Conservation (phyloP, 2,329 filamentous ascomycete genomes). For the Colletotrichum godetiae region DNA sequence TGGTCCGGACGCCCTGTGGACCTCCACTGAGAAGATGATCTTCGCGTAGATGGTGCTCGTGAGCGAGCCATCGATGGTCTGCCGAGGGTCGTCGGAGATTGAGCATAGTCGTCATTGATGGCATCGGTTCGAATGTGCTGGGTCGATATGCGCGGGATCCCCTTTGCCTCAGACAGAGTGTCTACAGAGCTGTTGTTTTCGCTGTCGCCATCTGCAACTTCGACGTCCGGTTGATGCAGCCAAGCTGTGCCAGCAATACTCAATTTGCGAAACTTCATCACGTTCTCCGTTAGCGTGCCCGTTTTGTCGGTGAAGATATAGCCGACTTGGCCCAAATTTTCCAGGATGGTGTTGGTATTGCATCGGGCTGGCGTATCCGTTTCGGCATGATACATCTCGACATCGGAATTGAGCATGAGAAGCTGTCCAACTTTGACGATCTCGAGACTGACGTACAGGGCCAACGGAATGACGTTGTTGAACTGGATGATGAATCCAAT, state of each 20-base stretch:
- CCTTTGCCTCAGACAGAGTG: constrained; percentile 10
- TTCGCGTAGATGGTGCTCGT: constrained; percentile 46
- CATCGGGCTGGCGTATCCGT: constrained; percentile 89
- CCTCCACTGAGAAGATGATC: constrained; percentile 62
- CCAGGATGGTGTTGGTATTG: constrained; percentile 94
- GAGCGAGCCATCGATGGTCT: constrained; percentile 41
- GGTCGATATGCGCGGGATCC: constrained; percentile 1
- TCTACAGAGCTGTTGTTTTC: constrained; percentile 4
- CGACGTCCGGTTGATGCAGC: constrained; percentile 83
- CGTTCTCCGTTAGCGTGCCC: constrained; percentile 91
- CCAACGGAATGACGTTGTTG: constrained; percentile 93
- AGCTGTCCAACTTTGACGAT: constrained; percentile 85
- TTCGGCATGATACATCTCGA: constrained; percentile 90
- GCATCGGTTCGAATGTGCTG: constrained; percentile 15
- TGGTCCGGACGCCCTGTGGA: constrained; percentile 61
- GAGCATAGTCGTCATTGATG: constrained; percentile 1
- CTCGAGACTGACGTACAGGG: constrained; percentile 91
- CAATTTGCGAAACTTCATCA: constrained; percentile 95
- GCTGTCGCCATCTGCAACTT: constrained; percentile 42
- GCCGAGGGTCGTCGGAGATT: constrained; percentile 8
- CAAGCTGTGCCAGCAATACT: constrained; percentile 90
- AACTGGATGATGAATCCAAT: constrained; percentile 96
- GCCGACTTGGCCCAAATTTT: constrained; percentile 90
- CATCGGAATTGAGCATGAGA: constrained; percentile 81
- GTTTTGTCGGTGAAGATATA: constrained; percentile 97